phyloP scores from a whole-genome alignment of 139 green algal species.

The Chlorella sorokiniana region DNA sequence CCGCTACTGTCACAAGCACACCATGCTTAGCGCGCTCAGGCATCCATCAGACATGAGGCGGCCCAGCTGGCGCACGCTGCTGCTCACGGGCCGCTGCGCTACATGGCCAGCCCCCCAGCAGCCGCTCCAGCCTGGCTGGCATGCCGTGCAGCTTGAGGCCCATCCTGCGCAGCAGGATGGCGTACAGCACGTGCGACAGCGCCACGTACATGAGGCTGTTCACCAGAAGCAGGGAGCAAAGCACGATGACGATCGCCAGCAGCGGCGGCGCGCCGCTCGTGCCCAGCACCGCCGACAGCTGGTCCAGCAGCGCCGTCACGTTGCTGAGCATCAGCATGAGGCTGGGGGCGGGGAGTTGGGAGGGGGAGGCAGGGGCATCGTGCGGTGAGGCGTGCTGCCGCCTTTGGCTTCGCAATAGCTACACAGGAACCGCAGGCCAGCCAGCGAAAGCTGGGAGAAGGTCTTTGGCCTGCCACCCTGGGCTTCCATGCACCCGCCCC shows the following conservation, averaged over 20 bases:
- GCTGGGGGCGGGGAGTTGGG: not conserved
- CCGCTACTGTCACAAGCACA: no score
- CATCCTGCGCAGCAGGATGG: conserved; percentile 60
- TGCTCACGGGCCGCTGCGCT: no score
- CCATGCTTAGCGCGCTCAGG: no score
- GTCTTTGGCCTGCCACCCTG: no score
- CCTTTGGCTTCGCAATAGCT: no score
- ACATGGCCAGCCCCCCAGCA: no score
- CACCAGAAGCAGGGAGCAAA: conserved; percentile 70
- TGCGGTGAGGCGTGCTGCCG: no score
- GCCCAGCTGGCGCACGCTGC: no score
- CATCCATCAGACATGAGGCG: not conserved
- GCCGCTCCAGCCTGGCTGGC: conserved; percentile 20
- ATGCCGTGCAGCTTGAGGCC: conserved; percentile 29
- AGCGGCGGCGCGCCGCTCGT: conserved; percentile 57
- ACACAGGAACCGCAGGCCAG: no score
- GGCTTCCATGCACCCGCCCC: not conserved
- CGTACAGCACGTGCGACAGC: conserved; percentile 78
- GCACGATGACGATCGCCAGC: conserved; percentile 53
- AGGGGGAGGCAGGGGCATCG: not conserved
- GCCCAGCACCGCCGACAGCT: conserved; percentile 59
- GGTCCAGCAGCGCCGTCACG: conserved; percentile 76
- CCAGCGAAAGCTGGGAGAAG: no score
- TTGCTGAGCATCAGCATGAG: conserved; percentile 73
- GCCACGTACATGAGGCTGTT: conserved; percentile 71